Base-by-base conservation (phyloP, 1,139 yeast species). In the Hyphopichia wangnamkhiaoensis region DNA sequence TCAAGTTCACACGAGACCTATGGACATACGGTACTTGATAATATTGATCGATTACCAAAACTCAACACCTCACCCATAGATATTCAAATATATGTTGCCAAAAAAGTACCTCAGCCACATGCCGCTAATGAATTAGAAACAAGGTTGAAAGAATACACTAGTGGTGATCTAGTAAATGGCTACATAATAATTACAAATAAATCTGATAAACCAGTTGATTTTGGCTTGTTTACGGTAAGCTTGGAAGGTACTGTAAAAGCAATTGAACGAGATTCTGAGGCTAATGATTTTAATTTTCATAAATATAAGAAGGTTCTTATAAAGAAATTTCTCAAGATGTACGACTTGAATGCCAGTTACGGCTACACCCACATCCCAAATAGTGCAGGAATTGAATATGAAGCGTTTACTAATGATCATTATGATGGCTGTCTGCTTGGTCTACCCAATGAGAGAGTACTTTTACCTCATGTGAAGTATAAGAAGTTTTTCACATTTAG, bases 401-500 rank as follows among this genome's bases (percentile, higher is more conserved):
- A 61, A 25, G 66, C 73, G 1, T 72, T 71, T 33, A 56, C 69
- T 10, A 50, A 44, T 3, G 84, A 79, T 50, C 41, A 47, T 17
- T 51, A 53, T 34, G 89, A 83, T 53, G 76, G 75, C 2, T 60
- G 78, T 33, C 45, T 54, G 7, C 53, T 80, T 38, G 89, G 87
- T 0, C 56, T 84, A 12, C 74, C 79, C 0, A 62, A 73, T 42
- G 74, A 71, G 45, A 61, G 85, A 46, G 54, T 74, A 0, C 60
- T 84, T 25, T 59, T 61, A 39, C 84, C 89, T 0, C 60, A 72
- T 14, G 58, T 58, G 1, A 74, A 65, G 46, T 80, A 81, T 53
- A 82, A 82, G 52, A 83, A 83, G 54, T 76, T 71, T 49, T 82
- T 84, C 56, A 74, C 79, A 20, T 83, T 84, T 58, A 80, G 74